phyloP scores from a whole-genome alignment of 108 stramenopile genomes.

The Poteriospumella lacustris region DNA sequence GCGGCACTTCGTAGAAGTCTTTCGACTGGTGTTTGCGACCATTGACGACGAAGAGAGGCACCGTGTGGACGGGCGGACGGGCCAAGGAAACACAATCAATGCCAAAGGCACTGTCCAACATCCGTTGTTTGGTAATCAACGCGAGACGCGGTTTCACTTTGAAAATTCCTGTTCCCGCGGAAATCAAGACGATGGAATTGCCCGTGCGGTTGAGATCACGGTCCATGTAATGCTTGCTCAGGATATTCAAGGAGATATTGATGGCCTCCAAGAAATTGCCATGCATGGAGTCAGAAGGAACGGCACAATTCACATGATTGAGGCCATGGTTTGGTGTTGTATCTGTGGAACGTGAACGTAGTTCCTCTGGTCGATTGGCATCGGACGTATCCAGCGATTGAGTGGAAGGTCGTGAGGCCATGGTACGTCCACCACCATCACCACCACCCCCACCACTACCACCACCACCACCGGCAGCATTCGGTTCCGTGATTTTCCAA shows the following conservation, averaged over 20 bases:
- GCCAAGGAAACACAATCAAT: constrained; percentile 91
- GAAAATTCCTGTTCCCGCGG: constrained; percentile 84
- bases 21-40: background rate
- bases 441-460: too few species aligned
- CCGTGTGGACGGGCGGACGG: constrained; percentile 87
- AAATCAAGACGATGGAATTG: constrained; percentile 83
- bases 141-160: constrained; percentile 54
- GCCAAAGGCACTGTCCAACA: constrained; percentile 99
- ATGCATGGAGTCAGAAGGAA: constrained; percentile 63
- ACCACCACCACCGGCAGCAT: too few species aligned
- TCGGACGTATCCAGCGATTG: too few species aligned
- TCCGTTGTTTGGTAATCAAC: constrained; percentile 91
- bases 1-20: constrained; percentile 47
- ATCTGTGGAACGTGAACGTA: too few species aligned
- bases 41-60: constrained; percentile 82
- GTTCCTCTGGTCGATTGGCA: too few species aligned
- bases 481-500: too few species aligned
- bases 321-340: too few species aligned
- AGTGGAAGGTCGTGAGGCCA: too few species aligned
- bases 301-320: constrained; percentile 58
- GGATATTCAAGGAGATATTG: constrained; percentile 89
- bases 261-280: constrained; percentile 94
- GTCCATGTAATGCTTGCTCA: constrained; percentile 90
- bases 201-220: constrained; percentile 76
- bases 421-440: too few species aligned